These are phyloP conservation scores for Zopfochytrium polystomum DNA, from an alignment of 371 early-diverging fungal genomes.

Conservation along the genomic window DNA sequence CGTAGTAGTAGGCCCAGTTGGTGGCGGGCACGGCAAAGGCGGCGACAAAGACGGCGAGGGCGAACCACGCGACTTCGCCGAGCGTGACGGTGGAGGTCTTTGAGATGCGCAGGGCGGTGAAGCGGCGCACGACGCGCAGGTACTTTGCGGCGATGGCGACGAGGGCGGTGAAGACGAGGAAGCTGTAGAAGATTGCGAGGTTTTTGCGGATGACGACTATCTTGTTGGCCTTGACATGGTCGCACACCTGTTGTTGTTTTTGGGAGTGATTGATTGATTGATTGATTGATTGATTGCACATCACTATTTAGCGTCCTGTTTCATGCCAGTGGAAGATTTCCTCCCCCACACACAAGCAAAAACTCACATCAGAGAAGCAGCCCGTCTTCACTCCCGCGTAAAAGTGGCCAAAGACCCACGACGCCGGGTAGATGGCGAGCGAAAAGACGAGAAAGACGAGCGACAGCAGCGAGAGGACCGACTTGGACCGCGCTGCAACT, in stretches of 20 bases:
- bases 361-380: not conserved
- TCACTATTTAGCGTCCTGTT: slow-evolving; percentile 6
- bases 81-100: not conserved
- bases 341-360: not conserved
- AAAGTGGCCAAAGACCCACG: not conserved
- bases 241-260: no score
- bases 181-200: slow-evolving; percentile 5
- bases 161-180: slow-evolving; percentile 14
- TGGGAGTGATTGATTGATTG: no score
- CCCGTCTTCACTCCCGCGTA: not conserved
- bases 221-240: not conserved
- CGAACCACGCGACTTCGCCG: slow-evolving; percentile 8
- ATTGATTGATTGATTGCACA: no score
- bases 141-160: slow-evolving; percentile 1
- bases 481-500: not conserved
- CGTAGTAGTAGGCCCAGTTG: slow-evolving; percentile 4
- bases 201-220: not conserved
- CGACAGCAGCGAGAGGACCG: not conserved
- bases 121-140: not conserved
- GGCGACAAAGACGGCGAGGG: not conserved
- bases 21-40: slow-evolving; percentile 10
- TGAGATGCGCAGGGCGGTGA: not conserved
- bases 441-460: not conserved
- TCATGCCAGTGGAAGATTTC: slow-evolving; percentile 4
- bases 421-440: not conserved